A percentile compares a stretch with the other conserved stretches of the same genome.
Conservation (phyloP, 2,329 filamentous ascomycete species). For the Fusarium luffae region DNA sequence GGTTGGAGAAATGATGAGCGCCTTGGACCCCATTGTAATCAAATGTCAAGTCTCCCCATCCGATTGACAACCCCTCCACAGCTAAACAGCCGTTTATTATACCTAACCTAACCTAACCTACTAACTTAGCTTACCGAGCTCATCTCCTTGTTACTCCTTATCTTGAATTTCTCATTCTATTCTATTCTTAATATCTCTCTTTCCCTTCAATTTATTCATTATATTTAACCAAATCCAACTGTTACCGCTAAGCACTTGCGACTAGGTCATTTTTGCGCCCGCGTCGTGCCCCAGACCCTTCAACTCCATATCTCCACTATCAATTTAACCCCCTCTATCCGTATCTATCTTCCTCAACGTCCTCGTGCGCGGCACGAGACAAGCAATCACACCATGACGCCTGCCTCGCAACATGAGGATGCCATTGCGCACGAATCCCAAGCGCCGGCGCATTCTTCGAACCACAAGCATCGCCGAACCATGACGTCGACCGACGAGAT, state of each 20-base stretch:
- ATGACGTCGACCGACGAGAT: conserved; percentile 67
- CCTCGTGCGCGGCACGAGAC: conserved; percentile 11
- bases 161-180: background rate
- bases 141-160: conserved; percentile 9
- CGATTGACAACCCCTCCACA: conserved; percentile 39
- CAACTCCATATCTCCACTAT: conserved; percentile 30
- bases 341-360: conserved; percentile 4
- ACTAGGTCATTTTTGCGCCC: conserved; percentile 8
- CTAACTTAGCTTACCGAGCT: background rate
- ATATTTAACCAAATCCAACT: background rate
- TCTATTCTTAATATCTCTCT: background rate
- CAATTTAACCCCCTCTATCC: conserved; percentile 4
- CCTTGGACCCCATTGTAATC: conserved; percentile 32
- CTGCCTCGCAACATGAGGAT: conserved; percentile 43
- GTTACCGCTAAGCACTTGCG: background rate
- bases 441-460: conserved; percentile 18
- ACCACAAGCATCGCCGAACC: conserved; percentile 44
- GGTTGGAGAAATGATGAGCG: conserved; percentile 1
- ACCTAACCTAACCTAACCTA: background rate
- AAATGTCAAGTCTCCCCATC: conserved; percentile 31
- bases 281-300: conserved; percentile 21
- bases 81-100: conserved; percentile 1
- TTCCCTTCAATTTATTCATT: background rate
- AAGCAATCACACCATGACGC: conserved; percentile 35
- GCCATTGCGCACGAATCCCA: conserved; percentile 27